Percentiles rank a stretch among this genome's conserved stretches.
These are phyloP conservation scores for Neurospora pannonica DNA, from an alignment of 495 filamentous ascomycete species.

Conservation along the genomic window DNA sequence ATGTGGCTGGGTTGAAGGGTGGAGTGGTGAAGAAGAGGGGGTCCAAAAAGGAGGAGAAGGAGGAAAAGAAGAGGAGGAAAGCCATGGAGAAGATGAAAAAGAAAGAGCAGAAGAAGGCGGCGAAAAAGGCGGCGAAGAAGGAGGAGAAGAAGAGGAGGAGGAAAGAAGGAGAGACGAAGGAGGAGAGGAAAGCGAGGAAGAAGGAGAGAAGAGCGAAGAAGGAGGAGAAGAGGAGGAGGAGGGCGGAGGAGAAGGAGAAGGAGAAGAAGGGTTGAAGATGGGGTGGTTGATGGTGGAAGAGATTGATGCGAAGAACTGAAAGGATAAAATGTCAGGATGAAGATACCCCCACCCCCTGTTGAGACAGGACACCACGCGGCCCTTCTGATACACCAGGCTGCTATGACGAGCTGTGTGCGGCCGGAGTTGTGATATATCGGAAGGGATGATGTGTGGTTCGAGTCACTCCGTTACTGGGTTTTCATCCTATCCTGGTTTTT, in stretches of 20 bases:
- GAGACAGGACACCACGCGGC: neutral
- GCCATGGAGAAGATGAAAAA: slow-evolving; percentile 12
- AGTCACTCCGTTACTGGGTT: neutral
- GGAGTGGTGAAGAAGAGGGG: slow-evolving; percentile 13
- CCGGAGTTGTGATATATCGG: neutral
- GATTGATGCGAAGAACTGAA: neutral
- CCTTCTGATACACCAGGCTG: neutral
- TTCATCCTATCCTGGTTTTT: neutral
- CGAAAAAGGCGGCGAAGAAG: slow-evolving; percentile 16
- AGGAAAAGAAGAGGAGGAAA: slow-evolving; percentile 20
- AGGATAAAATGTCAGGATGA: neutral
- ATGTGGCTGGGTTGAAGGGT: neutral
- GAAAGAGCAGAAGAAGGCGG: slow-evolving; percentile 4
- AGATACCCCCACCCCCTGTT: neutral
- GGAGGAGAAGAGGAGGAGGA: slow-evolving; percentile 29
- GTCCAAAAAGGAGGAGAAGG: slow-evolving; percentile 23
- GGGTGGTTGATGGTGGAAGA: neutral
- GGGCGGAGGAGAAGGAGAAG: slow-evolving; percentile 7
- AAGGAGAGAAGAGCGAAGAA: slow-evolving; percentile 35
- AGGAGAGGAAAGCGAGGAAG: slow-evolving; percentile 30
- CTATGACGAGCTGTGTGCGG: neutral
- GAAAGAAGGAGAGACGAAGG: slow-evolving; percentile 26
- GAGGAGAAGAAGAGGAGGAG: slow-evolving; percentile 14
- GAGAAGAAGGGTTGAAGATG: neutral
- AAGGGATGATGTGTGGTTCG: neutral